Evolutionary conservation across 2,329 filamentous ascomycete genomes (phyloP).

Genomic region (Trichoderma hamatum): DNA sequence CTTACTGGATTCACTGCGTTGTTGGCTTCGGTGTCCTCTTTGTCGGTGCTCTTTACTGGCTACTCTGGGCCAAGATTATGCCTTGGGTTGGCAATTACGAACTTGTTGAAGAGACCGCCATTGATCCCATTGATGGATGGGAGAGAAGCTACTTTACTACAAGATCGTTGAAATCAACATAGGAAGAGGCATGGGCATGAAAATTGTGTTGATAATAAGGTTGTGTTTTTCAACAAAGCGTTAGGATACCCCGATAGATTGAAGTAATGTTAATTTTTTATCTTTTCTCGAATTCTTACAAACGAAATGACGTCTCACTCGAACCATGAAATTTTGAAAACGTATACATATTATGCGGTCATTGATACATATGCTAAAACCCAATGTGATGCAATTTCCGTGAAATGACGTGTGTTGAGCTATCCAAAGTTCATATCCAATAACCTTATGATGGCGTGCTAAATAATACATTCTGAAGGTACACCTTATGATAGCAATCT

Average conservation of each 20-base stretch:
- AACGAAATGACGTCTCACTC: not conserved
- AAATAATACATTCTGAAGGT: not conserved
- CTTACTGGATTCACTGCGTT: conserved; percentile 62
- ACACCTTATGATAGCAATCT: not conserved
- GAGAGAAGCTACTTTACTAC: conserved; percentile 58
- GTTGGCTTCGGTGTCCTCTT: conserved; percentile 59
- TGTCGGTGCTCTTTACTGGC: conserved; percentile 58
- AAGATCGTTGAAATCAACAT: conserved; percentile 38
- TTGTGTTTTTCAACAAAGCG: not conserved
- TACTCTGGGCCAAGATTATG: conserved; percentile 57
- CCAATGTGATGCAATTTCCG: not conserved
- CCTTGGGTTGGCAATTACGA: conserved; percentile 58
- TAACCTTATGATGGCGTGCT: not conserved
- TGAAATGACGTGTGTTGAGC: not conserved
- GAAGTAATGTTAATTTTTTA: conserved; percentile 22
- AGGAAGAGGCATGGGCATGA: not conserved
- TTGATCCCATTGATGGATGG: conserved; percentile 66
- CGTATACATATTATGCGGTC: not conserved
- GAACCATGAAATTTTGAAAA: not conserved
- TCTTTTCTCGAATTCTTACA: not conserved
- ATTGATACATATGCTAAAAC: not conserved
- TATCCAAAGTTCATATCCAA: not conserved
- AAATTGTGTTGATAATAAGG: not conserved
- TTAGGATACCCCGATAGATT: conserved; percentile 24
- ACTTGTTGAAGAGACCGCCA: conserved; percentile 56